Conservation (phyloP, 257 asterid species). For the Solanum sparsipilum region DNA sequence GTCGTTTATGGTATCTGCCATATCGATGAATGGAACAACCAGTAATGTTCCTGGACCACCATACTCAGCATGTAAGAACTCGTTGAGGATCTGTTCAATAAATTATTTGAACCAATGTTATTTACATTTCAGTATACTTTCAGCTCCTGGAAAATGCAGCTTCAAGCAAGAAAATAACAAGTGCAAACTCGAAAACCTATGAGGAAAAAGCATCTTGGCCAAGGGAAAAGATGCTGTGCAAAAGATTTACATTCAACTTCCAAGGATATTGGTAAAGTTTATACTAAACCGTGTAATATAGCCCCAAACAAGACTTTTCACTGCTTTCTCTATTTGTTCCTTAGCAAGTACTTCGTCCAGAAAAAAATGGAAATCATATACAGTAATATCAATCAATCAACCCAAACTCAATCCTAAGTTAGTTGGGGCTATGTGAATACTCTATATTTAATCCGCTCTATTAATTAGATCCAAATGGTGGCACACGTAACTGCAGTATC, state of each 20-base stretch:
- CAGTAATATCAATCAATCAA: neutral
- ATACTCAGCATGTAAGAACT: constrained; percentile 69
- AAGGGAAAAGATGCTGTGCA: neutral
- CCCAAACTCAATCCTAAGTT: neutral
- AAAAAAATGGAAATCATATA: neutral
- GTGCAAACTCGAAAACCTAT: neutral
- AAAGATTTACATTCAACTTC: neutral
- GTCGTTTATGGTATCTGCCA: constrained; percentile 78
- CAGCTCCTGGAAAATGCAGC: neutral
- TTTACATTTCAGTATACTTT: neutral
- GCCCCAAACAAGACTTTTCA: neutral
- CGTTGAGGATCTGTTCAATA: constrained; percentile 46
- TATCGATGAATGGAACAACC: constrained; percentile 74
- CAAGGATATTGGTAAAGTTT: neutral
- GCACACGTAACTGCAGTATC: neutral
- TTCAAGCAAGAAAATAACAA: neutral
- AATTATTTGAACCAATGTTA: neutral
- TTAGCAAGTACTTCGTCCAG: neutral
- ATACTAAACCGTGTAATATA: neutral
- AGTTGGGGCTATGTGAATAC: neutral
- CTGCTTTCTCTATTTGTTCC: neutral
- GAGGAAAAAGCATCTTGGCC: neutral
- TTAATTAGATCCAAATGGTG: neutral
- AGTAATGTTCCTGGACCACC: constrained; percentile 91
- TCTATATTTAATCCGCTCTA: neutral